A percentile compares a stretch with the other conserved stretches of the same genome.
Evolutionary conservation across 1,284 basidiomycete genomes (phyloP).

Genomic region (Stygiomarasmius scandens): DNA sequence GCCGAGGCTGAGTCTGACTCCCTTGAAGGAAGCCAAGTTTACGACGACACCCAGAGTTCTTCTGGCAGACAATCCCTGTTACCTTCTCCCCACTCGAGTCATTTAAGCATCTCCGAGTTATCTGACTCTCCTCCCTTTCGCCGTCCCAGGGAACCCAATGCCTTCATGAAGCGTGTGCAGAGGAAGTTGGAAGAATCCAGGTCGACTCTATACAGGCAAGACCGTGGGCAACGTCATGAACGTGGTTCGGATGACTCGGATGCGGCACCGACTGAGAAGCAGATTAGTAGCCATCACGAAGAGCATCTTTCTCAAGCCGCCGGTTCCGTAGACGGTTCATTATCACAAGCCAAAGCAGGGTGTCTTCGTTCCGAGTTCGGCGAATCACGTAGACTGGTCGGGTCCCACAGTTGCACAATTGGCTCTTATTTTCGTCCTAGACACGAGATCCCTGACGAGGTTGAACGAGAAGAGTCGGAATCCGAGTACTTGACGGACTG

Average conservation of each 20-base stretch:
- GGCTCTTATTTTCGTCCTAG: constrained; percentile 21
- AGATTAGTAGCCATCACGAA: too few species aligned
- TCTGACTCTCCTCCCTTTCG: constrained; percentile 23
- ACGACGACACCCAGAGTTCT: constrained; percentile 1
- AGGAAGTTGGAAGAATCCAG: constrained; percentile 33
- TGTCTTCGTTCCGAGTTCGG: too few species aligned
- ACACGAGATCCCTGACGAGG: constrained; percentile 18
- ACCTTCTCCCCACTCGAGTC: constrained; percentile 17
- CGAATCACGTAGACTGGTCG: neutral
- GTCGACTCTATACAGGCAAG: constrained; percentile 5
- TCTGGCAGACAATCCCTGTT: neutral
- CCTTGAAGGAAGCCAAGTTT: neutral
- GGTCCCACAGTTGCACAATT: constrained; percentile 8
- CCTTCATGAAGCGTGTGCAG: constrained; percentile 42
- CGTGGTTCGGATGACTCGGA: neutral
- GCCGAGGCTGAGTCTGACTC: neutral
- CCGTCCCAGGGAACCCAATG: constrained; percentile 29
- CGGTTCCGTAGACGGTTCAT: neutral
- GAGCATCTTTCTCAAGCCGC: too few species aligned
- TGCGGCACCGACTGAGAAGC: neutral
- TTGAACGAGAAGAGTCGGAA: constrained; percentile 7
- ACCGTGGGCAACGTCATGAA: neutral
- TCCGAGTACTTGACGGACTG: neutral
- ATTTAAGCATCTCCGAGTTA: constrained; percentile 12
- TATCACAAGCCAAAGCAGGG: neutral